Conservation (phyloP, 345 rosid species). For the Firmiana major region DNA sequence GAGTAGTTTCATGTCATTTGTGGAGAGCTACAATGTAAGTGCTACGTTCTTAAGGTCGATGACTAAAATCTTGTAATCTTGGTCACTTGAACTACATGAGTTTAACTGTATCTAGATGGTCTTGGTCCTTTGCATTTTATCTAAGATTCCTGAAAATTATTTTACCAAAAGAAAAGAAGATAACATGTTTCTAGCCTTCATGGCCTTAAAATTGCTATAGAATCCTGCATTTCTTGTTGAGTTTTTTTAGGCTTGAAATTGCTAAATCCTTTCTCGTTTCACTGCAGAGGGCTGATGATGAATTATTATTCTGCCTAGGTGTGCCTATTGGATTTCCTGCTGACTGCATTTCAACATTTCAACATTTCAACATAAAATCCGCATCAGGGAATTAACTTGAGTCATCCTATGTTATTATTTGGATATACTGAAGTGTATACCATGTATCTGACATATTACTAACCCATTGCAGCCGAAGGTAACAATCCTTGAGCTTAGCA, state of each 20-base stretch:
- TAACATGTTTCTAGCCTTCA: not conserved
- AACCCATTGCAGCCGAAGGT: not conserved
- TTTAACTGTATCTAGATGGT: not conserved
- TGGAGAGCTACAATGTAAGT: not conserved
- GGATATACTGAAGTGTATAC: no score
- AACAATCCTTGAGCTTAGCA: not conserved
- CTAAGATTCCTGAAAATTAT: not conserved
- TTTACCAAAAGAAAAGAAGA: not conserved
- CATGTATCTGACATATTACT: not conserved
- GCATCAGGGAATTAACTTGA: not conserved
- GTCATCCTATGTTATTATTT: not conserved
- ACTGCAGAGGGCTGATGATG: not conserved
- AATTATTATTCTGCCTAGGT: not conserved
- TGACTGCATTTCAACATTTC: not conserved
- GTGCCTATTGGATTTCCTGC: not conserved
- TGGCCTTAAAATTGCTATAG: not conserved
- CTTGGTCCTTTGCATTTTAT: not conserved
- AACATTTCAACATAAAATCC: not conserved
- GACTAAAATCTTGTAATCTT: not conserved
- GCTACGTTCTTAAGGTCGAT: not conserved
- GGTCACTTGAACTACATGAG: not conserved
- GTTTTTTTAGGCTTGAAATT: not conserved
- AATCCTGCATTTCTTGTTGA: not conserved
- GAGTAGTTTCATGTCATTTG: not conserved
- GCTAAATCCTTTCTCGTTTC: not conserved